Percentiles rank a stretch among this genome's conserved stretches.
These are phyloP conservation scores for Cadophora gregata DNA, from an alignment of 2,329 filamentous ascomycete species.

Conservation along the genomic window DNA sequence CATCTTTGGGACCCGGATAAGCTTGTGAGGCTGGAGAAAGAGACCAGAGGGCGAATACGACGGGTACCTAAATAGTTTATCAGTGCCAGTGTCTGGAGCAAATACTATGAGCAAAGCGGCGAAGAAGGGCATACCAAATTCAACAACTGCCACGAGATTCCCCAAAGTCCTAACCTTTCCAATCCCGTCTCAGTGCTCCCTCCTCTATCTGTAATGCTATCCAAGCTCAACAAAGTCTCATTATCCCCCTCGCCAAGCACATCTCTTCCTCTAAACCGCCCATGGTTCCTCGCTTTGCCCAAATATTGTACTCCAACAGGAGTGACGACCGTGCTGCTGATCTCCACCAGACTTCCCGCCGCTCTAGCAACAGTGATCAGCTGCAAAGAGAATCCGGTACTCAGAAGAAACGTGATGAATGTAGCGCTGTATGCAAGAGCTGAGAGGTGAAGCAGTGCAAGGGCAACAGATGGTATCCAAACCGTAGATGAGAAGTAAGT, in stretches of 20 bases:
- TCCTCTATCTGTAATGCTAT: slow-evolving; percentile 27
- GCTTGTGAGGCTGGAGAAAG: slow-evolving; percentile 38
- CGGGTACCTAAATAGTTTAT: slow-evolving; percentile 42
- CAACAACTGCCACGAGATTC: slow-evolving; percentile 49
- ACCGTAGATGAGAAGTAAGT: slow-evolving; percentile 48
- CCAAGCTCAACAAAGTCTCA: slow-evolving; percentile 31
- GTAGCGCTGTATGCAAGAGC: slow-evolving; percentile 60
- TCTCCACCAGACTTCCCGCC: slow-evolving; percentile 56
- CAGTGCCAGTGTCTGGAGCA: background rate
- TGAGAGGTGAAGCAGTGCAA: slow-evolving; percentile 59
- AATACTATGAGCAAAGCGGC: background rate
- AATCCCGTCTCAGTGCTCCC: slow-evolving; percentile 43
- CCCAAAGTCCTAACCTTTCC: slow-evolving; percentile 51
- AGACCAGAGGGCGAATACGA: slow-evolving; percentile 46
- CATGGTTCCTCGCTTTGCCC: slow-evolving; percentile 42
- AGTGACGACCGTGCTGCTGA: slow-evolving; percentile 58
- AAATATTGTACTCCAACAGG: slow-evolving; percentile 53
- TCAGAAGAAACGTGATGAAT: slow-evolving; percentile 61
- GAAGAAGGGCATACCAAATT: slow-evolving; percentile 45
- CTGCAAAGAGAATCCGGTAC: slow-evolving; percentile 54
- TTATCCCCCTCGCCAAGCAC: slow-evolving; percentile 29
- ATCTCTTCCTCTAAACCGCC: slow-evolving; percentile 32
- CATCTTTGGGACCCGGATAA: slow-evolving; percentile 28
- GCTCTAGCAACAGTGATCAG: slow-evolving; percentile 54
- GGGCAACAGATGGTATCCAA: slow-evolving; percentile 54